A percentile compares a stretch with the other conserved stretches of the same genome.
Evolutionary conservation across 2,329 filamentous ascomycete species (phyloP).

Genomic region (Diplodia mutila): DNA sequence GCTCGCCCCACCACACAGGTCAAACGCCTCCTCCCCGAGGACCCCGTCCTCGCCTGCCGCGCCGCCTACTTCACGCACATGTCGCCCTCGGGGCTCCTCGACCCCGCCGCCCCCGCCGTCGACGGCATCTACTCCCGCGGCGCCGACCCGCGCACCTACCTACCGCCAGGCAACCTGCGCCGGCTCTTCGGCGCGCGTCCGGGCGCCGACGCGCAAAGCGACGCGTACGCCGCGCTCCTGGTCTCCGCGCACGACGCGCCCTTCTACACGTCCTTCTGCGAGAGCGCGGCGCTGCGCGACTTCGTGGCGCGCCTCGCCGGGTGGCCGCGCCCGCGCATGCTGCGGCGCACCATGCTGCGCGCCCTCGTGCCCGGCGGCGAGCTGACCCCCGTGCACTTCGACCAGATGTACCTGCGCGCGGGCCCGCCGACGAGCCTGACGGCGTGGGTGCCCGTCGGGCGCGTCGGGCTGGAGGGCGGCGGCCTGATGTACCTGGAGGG

Average conservation of each 20-base stretch:
- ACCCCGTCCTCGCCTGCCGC: constrained; percentile 25
- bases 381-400: constrained; percentile 27
- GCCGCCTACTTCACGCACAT: constrained; percentile 26
- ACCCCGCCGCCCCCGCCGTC: neutral
- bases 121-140: neutral
- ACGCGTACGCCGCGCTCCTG: constrained; percentile 24
- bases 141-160: neutral
- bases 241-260: constrained; percentile 23
- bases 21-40: constrained; percentile 23
- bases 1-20: neutral
- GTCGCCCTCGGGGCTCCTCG: constrained; percentile 20
- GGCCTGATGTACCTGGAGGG: constrained; percentile 26
- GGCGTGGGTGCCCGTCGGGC: constrained; percentile 26
- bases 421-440: constrained; percentile 25
- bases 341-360: constrained; percentile 25
- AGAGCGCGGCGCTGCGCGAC: constrained; percentile 12
- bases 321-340: constrained; percentile 18
- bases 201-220: constrained; percentile 3
- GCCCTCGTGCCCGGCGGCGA: constrained; percentile 21
- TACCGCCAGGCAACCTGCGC: constrained; percentile 3
- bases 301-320: constrained; percentile 17
- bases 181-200: neutral
- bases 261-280: constrained; percentile 21
- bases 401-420: constrained; percentile 24
- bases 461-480: constrained; percentile 22